Percentiles rank a stretch among this genome's conserved stretches.
Conservation (phyloP, 495 filamentous ascomycete species). For the Schizothecium vesticola region DNA sequence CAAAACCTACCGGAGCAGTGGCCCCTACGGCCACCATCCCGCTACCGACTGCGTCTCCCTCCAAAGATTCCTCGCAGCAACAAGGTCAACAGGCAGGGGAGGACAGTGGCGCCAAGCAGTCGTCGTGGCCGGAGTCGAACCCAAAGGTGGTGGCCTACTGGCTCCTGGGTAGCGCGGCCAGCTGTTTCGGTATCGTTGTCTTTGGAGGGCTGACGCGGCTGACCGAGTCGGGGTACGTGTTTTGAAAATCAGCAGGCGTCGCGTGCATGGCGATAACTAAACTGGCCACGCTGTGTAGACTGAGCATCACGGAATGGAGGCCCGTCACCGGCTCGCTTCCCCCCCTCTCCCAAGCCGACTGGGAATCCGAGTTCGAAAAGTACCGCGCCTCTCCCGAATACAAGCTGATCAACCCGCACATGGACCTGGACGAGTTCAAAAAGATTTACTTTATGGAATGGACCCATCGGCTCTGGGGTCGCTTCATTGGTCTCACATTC, state of each 20-base stretch:
- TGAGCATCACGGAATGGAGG: slow-evolving; percentile 99
- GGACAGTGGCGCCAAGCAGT: slow-evolving; percentile 8
- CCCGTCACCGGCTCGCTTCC: slow-evolving; percentile 93
- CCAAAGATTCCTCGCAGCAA: background rate
- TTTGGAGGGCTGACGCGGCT: slow-evolving; percentile 90
- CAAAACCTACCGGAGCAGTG: background rate
- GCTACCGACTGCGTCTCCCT: background rate
- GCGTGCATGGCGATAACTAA: background rate
- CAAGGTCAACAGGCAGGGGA: background rate
- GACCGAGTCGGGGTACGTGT: slow-evolving; percentile 85
- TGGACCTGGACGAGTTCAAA: slow-evolving; percentile 90
- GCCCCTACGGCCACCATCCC: background rate
- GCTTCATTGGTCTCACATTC: slow-evolving; percentile 84
- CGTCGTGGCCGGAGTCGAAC: slow-evolving; percentile 66
- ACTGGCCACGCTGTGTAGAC: slow-evolving; percentile 41
- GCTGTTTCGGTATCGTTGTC: slow-evolving; percentile 93
- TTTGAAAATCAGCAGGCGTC: background rate
- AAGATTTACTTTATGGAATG: slow-evolving; percentile 99
- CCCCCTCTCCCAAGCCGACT: slow-evolving; percentile 67
- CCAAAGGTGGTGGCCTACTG: slow-evolving; percentile 79
- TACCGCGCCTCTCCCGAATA: slow-evolving; percentile 91
- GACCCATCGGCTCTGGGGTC: slow-evolving; percentile 94
- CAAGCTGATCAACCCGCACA: slow-evolving; percentile 80
- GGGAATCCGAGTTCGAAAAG: slow-evolving; percentile 87
- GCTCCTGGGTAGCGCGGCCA: slow-evolving; percentile 83